Base-by-base conservation (phyloP, 176 grass and related monocot genomes). In the Microstegium vimineum region DNA sequence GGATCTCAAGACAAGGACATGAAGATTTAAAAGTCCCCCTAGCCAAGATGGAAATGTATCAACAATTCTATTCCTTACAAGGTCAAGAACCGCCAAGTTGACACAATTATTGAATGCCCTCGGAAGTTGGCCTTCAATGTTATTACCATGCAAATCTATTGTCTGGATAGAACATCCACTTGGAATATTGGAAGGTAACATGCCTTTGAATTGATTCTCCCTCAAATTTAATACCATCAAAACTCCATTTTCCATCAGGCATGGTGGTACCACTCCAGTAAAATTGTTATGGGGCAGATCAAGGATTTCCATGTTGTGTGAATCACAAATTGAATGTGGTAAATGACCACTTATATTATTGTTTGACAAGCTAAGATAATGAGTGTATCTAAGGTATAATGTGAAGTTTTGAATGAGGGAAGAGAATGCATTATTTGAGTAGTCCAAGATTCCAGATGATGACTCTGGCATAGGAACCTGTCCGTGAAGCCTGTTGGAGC, bases 21-120 rank as follows among this genome's bases (percentile, higher is more conserved):
- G 27, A 1, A 90, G 73, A 41, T 86, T 16, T 2, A 30, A 35
- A 40, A 90, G 47, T 0, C 12, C 18, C 1, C 88, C 57, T 1
- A 90, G 10, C 79, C 84, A 90, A 73, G 60, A 90, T 30, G 88
- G 84, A 37, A 83, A 90, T 25, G 65, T 67, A 64, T 49, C 88
- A 10, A 2, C 14, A 20, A 87, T 72, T 30, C 1, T 16, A 77
- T 87, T 90, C 1, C 65, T 69, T 35, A 73, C 73, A 25, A 87
- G 59, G 28, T 87, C 84, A 46, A 90, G 79, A 38, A 86, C 11
- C 57, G 30, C 66, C 59, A 90, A 79, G 0, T 4, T 0, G 12
- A 0, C 71, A 54, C 31, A 75, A 33, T 71, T 78, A 64, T 6
- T 23, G 1, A 79, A 37, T 51, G 85, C 74, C 59, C 28, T 87